phyloP scores from a whole-genome alignment of 371 early-diverging fungal species.

The Mucor racemosus region DNA sequence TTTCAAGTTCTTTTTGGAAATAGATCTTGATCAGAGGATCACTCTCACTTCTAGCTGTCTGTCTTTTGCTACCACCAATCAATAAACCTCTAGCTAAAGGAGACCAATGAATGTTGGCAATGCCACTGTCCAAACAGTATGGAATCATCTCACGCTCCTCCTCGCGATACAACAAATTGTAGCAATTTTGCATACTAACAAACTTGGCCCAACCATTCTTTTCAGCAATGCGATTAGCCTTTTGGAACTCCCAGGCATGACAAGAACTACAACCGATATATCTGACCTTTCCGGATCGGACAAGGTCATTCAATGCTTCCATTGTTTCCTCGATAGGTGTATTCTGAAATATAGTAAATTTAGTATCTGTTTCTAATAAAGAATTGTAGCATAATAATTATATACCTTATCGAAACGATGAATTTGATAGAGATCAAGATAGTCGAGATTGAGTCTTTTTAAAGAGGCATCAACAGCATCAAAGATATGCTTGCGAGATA shows the following conservation, averaged over 20 bases:
- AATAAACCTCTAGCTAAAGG: slow-evolving; percentile 40
- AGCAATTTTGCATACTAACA: slow-evolving; percentile 44
- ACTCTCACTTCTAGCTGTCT: slow-evolving; percentile 5
- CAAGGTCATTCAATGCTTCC: slow-evolving; percentile 55
- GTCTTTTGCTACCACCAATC: slow-evolving; percentile 12
- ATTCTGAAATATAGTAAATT: slow-evolving; percentile 9
- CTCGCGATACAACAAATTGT: slow-evolving; percentile 57
- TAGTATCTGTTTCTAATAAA: too few species aligned
- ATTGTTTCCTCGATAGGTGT: slow-evolving; percentile 54
- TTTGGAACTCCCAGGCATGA: slow-evolving; percentile 34
- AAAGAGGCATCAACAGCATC: slow-evolving; percentile 56
- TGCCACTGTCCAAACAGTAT: slow-evolving; percentile 38
- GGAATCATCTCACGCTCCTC: slow-evolving; percentile 61
- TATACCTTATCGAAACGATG: slow-evolving; percentile 39
- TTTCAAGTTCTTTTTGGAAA: slow-evolving; percentile 15
- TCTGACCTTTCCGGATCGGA: slow-evolving; percentile 49
- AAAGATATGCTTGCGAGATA: slow-evolving; percentile 56
- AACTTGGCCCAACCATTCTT: slow-evolving; percentile 54
- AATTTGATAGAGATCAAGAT: slow-evolving; percentile 67
- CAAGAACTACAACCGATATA: slow-evolving; percentile 43
- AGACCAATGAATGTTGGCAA: slow-evolving; percentile 45
- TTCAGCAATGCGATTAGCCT: slow-evolving; percentile 37
- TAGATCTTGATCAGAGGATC: background rate
- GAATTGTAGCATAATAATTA: too few species aligned
- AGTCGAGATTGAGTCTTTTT: slow-evolving; percentile 52